Conservation (phyloP, 192 early-diverging fungal genomes). For the Backusella luteola region DNA sequence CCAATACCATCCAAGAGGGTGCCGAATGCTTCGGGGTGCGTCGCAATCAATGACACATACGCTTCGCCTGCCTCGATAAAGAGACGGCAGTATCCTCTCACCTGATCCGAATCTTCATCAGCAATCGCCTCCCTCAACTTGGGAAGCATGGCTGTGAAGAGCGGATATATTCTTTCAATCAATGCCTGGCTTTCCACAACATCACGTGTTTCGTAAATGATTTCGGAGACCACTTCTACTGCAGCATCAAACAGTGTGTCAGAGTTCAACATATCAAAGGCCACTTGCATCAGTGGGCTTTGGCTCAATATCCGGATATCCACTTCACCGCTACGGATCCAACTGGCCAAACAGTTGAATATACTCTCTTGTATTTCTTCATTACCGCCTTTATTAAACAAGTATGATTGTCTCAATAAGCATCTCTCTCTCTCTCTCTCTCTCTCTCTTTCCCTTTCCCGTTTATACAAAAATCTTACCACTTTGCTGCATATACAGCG, state of each 20-base stretch:
- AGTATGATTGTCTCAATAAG: not conserved
- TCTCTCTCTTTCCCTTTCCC: not conserved
- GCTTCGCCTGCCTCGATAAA: conserved; percentile 91
- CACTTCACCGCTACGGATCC: conserved; percentile 84
- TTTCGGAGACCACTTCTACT: conserved; percentile 79
- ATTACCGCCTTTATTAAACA: conserved; percentile 37
- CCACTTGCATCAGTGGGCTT: conserved; percentile 65
- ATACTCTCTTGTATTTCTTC: conserved; percentile 61
- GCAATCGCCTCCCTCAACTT: conserved; percentile 42
- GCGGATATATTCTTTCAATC: conserved; percentile 63
- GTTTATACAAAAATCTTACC: conserved; percentile 35
- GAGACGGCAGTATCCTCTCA: conserved; percentile 83
- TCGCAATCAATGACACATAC: conserved; percentile 72
- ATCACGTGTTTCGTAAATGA: conserved; percentile 70
- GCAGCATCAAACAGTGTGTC: conserved; percentile 81
- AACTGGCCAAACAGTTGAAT: conserved; percentile 75
- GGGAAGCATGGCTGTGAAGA: conserved; percentile 48
- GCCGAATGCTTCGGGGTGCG: conserved; percentile 64
- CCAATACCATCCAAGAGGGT: conserved; percentile 81
- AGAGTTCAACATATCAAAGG: conserved; percentile 70
- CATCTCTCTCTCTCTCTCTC: not conserved
- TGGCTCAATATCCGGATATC: conserved; percentile 55
- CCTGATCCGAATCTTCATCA: conserved; percentile 77
- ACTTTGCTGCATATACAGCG: conserved; percentile 63
- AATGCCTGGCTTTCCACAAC: conserved; percentile 50